Percentiles rank a stretch among this genome's conserved stretches.
These are phyloP conservation scores for Cytospora piceae DNA, from an alignment of 2,329 filamentous ascomycete genomes.

Conservation along the genomic window DNA sequence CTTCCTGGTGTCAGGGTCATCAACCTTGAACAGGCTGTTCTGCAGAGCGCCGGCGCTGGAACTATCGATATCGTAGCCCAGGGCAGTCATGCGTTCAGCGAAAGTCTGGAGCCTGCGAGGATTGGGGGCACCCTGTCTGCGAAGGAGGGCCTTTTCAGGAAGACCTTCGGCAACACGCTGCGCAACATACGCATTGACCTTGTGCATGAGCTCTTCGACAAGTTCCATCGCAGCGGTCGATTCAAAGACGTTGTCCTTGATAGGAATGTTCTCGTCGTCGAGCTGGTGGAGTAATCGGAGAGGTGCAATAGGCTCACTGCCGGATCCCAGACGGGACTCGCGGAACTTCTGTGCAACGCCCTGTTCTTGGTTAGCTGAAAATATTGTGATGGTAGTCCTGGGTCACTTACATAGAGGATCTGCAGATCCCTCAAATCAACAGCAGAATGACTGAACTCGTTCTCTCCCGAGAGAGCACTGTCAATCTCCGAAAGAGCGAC, in stretches of 20 bases:
- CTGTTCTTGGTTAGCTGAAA: constrained; percentile 43
- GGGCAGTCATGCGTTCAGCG: constrained; percentile 86
- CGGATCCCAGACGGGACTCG: constrained; percentile 81
- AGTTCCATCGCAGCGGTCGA: constrained; percentile 87
- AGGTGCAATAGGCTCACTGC: constrained; percentile 77
- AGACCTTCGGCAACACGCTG: constrained; percentile 78
- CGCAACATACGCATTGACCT: constrained; percentile 87
- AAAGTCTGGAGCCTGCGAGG: constrained; percentile 87
- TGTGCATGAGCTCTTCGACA: constrained; percentile 93
- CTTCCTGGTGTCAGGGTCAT: constrained; percentile 87
- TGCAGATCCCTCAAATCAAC: constrained; percentile 77
- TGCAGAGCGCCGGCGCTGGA: constrained; percentile 89
- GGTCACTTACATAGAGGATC: constrained; percentile 68
- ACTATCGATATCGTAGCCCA: constrained; percentile 88
- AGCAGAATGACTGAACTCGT: constrained; percentile 65
- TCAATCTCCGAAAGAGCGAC: constrained; percentile 86
- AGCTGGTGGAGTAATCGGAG: constrained; percentile 90
- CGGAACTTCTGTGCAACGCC: constrained; percentile 88
- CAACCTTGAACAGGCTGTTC: constrained; percentile 91
- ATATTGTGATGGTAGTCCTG: neutral
- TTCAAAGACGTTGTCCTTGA: constrained; percentile 95
- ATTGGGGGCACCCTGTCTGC: constrained; percentile 84
- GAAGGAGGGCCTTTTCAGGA: constrained; percentile 90
- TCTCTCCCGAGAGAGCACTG: constrained; percentile 69
- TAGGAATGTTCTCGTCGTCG: constrained; percentile 96